These are phyloP conservation scores for Lachnellula hyalina DNA, from an alignment of 2,329 filamentous ascomycete species.

Conservation along the genomic window DNA sequence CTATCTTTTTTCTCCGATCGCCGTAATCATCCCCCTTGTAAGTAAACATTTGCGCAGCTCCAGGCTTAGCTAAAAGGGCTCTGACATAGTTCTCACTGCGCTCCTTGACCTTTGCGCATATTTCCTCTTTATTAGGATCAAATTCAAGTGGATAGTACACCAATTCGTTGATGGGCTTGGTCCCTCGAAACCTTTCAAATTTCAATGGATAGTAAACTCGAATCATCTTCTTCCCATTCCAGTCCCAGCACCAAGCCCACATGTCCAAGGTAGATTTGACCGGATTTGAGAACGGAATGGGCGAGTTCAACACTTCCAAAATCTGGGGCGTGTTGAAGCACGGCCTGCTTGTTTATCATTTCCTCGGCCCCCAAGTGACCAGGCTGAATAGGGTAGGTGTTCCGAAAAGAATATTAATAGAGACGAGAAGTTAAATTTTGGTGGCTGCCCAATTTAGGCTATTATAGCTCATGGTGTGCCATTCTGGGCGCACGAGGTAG, in stretches of 20 bases:
- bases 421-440: too few species aligned
- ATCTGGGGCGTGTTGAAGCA: background rate
- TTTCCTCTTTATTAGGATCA: background rate
- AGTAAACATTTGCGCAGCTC: background rate
- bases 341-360: background rate
- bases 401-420: too few species aligned
- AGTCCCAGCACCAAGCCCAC: slow-evolving; percentile 6
- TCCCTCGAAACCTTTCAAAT: slow-evolving; percentile 4
- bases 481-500: too few species aligned
- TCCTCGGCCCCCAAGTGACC: background rate
- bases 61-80: background rate
- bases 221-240: slow-evolving; percentile 4
- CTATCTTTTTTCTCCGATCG: background rate
- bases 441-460: too few species aligned
- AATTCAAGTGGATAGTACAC: background rate
- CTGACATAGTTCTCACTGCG: background rate
- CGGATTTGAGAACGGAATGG: background rate
- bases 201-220: slow-evolving; percentile 1
- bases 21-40: background rate
- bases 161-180: slow-evolving; percentile 1
- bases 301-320: background rate
- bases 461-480: too few species aligned
- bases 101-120: background rate
- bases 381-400: too few species aligned
- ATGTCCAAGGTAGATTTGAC: background rate